Base-by-base conservation (phyloP, 768 basidiomycete species). In the Calocybe cyanea region DNA sequence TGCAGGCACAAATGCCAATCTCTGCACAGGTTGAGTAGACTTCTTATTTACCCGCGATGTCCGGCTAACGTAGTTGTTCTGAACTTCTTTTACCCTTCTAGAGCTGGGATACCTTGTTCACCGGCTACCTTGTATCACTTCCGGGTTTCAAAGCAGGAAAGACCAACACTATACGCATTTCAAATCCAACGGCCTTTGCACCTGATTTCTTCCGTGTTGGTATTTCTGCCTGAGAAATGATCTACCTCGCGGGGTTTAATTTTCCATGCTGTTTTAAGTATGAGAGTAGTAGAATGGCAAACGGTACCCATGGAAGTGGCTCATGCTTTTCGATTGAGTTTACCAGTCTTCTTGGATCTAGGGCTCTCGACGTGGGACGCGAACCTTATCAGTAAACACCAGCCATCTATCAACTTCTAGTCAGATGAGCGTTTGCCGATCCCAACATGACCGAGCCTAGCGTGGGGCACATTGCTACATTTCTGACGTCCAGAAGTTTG, bases 1-100 rank as follows among this genome's bases (percentile, higher is more conserved):
- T 73, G 3, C 66, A 72, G 54, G 68, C 62, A 13, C 70, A 75
- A 49, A 69, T 75, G 68, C 73, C 73, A 2, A 65, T 76, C 44
- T 73, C 73, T 20, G 72, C 61, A 8, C 72, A 76, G 68, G 73
- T 73, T 48, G 25, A 64, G 55, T 30, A 28, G 11, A 28, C 5
- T 6, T 6, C 25, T 28, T 6, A 28, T 5, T 28, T 6, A 6
- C 5, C 6, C 25, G 5, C 11, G 25, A 6, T 28, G 11, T 28
- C 25, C 5, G 5, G 6, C 5, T 6, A 28, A 28, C 11, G 11
- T 11, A 6, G 25, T 6, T 11, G 6, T 28, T 28, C 25, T 28
- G 25, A 11, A 28, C 11, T 28, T 28, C 25, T 6, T 28, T 28
- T 28, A n/a, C n/a, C n/a, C 25, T 5, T 11, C 11, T 23, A 76